A percentile compares a stretch with the other conserved stretches of the same genome.
Evolutionary conservation across 2,329 filamentous ascomycete genomes (phyloP).

Genomic region (Xenoacremonium recifei): DNA sequence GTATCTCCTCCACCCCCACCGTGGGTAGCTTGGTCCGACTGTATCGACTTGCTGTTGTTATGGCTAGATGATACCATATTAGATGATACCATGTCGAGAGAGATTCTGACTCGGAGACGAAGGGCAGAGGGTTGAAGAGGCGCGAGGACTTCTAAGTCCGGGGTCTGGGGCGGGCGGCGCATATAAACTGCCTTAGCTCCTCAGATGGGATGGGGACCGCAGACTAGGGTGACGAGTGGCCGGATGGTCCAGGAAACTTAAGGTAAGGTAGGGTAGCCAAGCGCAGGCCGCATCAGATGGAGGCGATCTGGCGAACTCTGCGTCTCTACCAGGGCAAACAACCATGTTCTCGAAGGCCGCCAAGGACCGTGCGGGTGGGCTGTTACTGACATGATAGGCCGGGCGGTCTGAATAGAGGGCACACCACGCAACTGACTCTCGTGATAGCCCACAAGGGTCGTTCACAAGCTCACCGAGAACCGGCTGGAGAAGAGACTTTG

Average conservation of each 20-base stretch:
- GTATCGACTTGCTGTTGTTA: too few species aligned
- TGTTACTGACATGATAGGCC: constrained; percentile 6
- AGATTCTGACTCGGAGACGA: too few species aligned
- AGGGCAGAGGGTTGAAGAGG: constrained; percentile 8
- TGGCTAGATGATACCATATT: too few species aligned
- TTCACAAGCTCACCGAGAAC: constrained; percentile 12
- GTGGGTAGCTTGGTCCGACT: too few species aligned
- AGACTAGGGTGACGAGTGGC: neutral
- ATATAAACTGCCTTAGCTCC: constrained; percentile 14
- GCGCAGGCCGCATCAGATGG: constrained; percentile 14
- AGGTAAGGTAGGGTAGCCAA: neutral
- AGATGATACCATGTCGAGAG: too few species aligned
- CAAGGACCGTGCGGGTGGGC: constrained; percentile 13
- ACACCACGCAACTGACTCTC: neutral
- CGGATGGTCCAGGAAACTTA: too few species aligned
- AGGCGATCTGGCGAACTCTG: constrained; percentile 18
- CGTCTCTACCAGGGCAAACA: constrained; percentile 19
- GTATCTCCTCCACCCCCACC: too few species aligned
- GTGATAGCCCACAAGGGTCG: constrained; percentile 14
- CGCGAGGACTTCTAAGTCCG: constrained; percentile 13
- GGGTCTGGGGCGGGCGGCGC: constrained; percentile 8
- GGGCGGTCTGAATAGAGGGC: constrained; percentile 2
- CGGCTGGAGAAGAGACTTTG: constrained; percentile 5
- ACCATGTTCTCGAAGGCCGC: constrained; percentile 21
- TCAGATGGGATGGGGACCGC: neutral